A percentile compares a stretch with the other conserved stretches of the same genome.
Conservation (phyloP, 352 stramenopile species). For the Phytophthora sansomeana region DNA sequence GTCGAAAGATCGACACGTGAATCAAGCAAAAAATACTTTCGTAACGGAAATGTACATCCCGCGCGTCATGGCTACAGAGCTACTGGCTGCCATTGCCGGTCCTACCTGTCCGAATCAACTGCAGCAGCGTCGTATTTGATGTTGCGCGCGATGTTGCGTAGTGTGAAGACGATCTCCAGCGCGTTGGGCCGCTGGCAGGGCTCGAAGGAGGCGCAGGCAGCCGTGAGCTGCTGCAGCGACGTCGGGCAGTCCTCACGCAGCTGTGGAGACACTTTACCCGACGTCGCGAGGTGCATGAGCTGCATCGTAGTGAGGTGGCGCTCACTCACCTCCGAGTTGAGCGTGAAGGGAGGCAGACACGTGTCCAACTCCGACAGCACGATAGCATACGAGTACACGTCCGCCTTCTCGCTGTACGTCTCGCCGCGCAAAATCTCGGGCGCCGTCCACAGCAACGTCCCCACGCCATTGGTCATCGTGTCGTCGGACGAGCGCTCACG, state of each 20-base stretch:
- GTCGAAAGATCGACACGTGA: background rate
- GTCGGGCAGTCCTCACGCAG: slow-evolving; percentile 49
- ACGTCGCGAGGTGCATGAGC: slow-evolving; percentile 62
- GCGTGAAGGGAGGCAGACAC: slow-evolving; percentile 57
- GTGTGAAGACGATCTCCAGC: slow-evolving; percentile 57
- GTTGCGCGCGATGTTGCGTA: slow-evolving; percentile 42
- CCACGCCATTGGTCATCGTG: slow-evolving; percentile 74
- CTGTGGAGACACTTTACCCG: slow-evolving; percentile 48
- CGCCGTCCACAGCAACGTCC: slow-evolving; percentile 68
- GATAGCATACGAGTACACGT: slow-evolving; percentile 74
- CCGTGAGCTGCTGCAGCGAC: slow-evolving; percentile 44
- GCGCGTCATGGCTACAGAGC: slow-evolving; percentile 19
- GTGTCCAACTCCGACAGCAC: slow-evolving; percentile 73
- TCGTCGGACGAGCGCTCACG: slow-evolving; percentile 62
- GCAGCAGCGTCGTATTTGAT: slow-evolving; percentile 19
- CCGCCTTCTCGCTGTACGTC: slow-evolving; percentile 60
- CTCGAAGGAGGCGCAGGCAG: slow-evolving; percentile 41
- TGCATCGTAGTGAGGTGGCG: slow-evolving; percentile 58
- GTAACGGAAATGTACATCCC: slow-evolving; percentile 1
- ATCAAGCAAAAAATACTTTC: slow-evolving; percentile 28
- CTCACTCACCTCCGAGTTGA: slow-evolving; percentile 57
- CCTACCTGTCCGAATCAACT: too few species aligned
- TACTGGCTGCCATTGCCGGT: background rate
- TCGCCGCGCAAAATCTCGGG: slow-evolving; percentile 66
- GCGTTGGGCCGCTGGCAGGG: slow-evolving; percentile 52